These are phyloP conservation scores for Aquanectria penicillioides DNA, from an alignment of 2,329 filamentous ascomycete genomes.

Conservation along the genomic window DNA sequence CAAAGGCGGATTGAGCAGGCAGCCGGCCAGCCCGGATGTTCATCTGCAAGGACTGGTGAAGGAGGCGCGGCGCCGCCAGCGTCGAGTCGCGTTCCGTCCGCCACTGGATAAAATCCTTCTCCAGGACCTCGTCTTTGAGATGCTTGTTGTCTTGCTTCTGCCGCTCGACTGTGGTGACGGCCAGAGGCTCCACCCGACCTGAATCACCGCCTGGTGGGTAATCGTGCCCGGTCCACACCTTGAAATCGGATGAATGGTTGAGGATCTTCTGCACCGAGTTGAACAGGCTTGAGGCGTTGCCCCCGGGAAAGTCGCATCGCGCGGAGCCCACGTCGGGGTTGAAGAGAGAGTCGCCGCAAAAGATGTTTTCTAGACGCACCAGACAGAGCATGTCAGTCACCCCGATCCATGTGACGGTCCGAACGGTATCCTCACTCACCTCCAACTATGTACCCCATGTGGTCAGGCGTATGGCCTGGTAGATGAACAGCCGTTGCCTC, in stretches of 20 bases:
- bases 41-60: conserved; percentile 60
- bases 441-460: conserved; percentile 67
- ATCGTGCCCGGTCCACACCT: conserved; percentile 63
- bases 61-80: conserved; percentile 54
- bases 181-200: conserved; percentile 43
- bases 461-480: conserved; percentile 68
- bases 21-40: conserved; percentile 59
- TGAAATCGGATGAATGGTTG: conserved; percentile 49
- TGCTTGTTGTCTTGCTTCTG: conserved; percentile 58
- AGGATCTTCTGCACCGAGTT: conserved; percentile 53
- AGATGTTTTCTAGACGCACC: conserved; percentile 52
- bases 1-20: conserved; percentile 36
- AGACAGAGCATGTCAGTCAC: too few relatives aligned
- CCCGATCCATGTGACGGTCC: too few relatives aligned
- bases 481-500: conserved; percentile 59
- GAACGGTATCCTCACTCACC: conserved; percentile 40
- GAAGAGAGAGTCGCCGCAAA: conserved; percentile 63
- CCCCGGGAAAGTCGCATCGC: conserved; percentile 63
- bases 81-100: conserved; percentile 53
- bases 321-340: conserved; percentile 60
- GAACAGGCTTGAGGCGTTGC: conserved; percentile 53
- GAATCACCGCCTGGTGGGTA: conserved; percentile 51
- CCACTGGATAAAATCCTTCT: conserved; percentile 54
- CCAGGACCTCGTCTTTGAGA: conserved; percentile 49
- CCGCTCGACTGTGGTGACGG: conserved; percentile 55